A percentile compares a stretch with the other conserved stretches of the same genome.
phyloP scores from a whole-genome alignment of 176 grass and related monocot species.

The Lolium multiflorum region DNA sequence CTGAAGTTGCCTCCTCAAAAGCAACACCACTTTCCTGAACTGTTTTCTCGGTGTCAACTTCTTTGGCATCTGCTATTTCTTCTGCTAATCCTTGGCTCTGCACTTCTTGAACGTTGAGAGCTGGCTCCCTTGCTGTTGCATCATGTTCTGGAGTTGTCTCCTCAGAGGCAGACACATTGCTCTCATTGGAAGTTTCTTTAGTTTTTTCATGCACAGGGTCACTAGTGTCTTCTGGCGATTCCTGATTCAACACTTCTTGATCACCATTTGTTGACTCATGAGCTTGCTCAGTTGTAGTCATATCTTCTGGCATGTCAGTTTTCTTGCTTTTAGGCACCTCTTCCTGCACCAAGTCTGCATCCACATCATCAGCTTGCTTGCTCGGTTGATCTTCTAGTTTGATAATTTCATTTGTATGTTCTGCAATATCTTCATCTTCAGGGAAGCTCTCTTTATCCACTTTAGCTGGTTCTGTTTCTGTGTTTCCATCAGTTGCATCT shows the following conservation, averaged over 20 bases:
- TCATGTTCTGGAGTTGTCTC: constrained; percentile 34
- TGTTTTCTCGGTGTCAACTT: constrained; percentile 15
- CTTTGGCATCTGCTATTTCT: constrained; percentile 33
- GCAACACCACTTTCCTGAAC: constrained; percentile 22
- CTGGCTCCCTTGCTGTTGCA: not conserved
- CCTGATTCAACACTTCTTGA: constrained; percentile 45
- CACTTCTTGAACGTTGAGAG: constrained; percentile 19
- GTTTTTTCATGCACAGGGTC: constrained; percentile 3
- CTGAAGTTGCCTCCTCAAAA: constrained; percentile 38
- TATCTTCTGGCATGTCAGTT: constrained; percentile 28
- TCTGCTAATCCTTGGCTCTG: constrained; percentile 38
- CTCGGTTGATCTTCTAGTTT: constrained; percentile 44
- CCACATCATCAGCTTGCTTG: not conserved
- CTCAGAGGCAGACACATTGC: constrained; percentile 21
- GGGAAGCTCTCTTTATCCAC: constrained; percentile 20
- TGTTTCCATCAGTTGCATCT: constrained; percentile 30
- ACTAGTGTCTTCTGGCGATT: constrained; percentile 35
- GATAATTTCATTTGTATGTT: constrained; percentile 16
- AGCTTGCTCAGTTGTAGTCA: constrained; percentile 21
- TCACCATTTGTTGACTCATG: not conserved
- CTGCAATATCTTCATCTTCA: constrained; percentile 27
- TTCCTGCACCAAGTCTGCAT: constrained; percentile 31
- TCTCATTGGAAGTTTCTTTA: constrained; percentile 31
- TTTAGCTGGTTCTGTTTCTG: constrained; percentile 27
- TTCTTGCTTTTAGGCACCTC: constrained; percentile 39